Conservation (phyloP, 495 filamentous ascomycete species). For the Podospora fimiseda region DNA sequence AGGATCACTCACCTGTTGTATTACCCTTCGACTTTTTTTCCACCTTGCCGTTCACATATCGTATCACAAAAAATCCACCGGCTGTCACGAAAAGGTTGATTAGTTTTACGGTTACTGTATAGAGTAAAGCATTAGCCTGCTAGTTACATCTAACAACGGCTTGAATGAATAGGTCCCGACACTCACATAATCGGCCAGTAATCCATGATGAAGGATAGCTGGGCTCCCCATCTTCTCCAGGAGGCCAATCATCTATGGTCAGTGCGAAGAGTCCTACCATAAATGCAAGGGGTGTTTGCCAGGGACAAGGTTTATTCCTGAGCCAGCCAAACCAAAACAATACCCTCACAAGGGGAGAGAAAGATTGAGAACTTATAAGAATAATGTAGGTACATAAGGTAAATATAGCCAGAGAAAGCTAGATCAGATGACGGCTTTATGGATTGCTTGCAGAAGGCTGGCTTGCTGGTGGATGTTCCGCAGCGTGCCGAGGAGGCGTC, state of each 20-base stretch:
- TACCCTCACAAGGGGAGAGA: too few relatives aligned
- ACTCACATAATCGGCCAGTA: neutral
- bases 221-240: neutral
- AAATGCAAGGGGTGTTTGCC: conserved; percentile 1
- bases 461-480: too few relatives aligned
- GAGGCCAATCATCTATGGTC: neutral
- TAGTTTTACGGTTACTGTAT: neutral
- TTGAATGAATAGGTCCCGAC: neutral
- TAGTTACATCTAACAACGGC: neutral
- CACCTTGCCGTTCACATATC: neutral
- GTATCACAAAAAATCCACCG: neutral
- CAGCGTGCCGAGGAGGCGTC: too few relatives aligned
- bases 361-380: too few relatives aligned
- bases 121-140: neutral
- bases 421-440: too few relatives aligned
- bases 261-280: neutral
- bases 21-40: neutral
- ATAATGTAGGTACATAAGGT: too few relatives aligned
- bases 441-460: too few relatives aligned
- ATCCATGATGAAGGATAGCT: neutral
- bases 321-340: too few relatives aligned
- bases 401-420: too few relatives aligned
- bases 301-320: neutral
- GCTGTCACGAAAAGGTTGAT: neutral
- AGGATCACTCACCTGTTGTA: too few relatives aligned